Base-by-base conservation (phyloP, 495 filamentous ascomycete genomes). In the Aspergillus baeticus region DNA sequence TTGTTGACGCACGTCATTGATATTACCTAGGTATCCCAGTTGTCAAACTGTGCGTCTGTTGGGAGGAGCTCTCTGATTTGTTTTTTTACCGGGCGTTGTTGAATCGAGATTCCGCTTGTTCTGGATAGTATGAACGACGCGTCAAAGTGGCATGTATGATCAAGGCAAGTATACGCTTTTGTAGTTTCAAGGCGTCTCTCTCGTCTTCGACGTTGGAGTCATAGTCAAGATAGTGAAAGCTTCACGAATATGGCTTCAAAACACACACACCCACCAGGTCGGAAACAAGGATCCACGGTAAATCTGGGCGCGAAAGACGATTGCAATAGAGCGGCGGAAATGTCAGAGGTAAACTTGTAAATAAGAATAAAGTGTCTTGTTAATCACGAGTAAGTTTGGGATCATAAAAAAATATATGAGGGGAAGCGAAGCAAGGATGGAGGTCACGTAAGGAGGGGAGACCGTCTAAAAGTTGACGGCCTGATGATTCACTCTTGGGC, bases 1-100 rank as follows among this genome's bases (percentile, higher is more conserved):
- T n/a, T 39, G 22, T 39, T 53, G 20, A 64, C 62, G 54, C 43
- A 63, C 57, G 60, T 44, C 60, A 62, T 65, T 46, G 56, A 31
- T 55, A 29, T 38, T 22, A 36, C 36, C 36, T 38, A 36, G 33
- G 20, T 38, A 33, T 26, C 6, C 37, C 20, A 31, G 43, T 15
- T 21, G 7, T 3, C 22, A n/a, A 14, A 29, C 21, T 33, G 31
- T 38, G n/a, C 10, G 8, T 39, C 34, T 20, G 21, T 21, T 22
- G 33, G n/a, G 15, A n/a, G n/a, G n/a, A n/a, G n/a, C n/a, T n/a
- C 26, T 29, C 26, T 29, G 26, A 8, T 29, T 29, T 29, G n/a
- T 29, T 3, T 29, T 29, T 29, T 29, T 29, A 29, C 26, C 26
- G 4, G 26, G 26, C 8, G 26, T 29, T 29, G 26, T 29, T n/a